These are phyloP conservation scores for Lyophyllum decastes DNA, from an alignment of 768 basidiomycete genomes.

Conservation along the genomic window DNA sequence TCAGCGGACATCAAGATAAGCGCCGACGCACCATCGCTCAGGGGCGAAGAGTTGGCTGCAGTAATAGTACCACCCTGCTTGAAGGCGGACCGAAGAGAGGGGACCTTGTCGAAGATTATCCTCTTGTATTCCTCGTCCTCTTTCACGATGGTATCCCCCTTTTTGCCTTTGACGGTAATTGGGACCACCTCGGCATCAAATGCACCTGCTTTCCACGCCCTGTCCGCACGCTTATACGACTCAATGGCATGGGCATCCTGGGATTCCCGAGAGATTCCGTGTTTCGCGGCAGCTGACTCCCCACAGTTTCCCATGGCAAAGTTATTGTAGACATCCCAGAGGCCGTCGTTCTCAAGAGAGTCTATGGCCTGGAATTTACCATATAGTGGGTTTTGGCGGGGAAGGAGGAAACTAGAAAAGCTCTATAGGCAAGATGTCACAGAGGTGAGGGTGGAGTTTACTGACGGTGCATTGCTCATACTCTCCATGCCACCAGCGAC, in stretches of 20 bases:
- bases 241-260: constrained; percentile 92
- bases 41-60: constrained; percentile 91
- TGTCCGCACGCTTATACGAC: constrained; percentile 91
- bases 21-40: constrained; percentile 97
- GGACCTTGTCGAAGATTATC: constrained; percentile 92
- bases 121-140: constrained; percentile 99
- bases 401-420: constrained; percentile 68
- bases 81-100: constrained; percentile 86
- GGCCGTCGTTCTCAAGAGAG: constrained; percentile 88
- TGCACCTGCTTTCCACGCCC: constrained; percentile 84
- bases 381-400: constrained; percentile 79
- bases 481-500: constrained; percentile 99
- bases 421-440: not conserved
- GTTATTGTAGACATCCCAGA: constrained; percentile 97
- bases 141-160: constrained; percentile 84
- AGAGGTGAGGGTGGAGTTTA: constrained; percentile 20
- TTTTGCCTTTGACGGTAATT: constrained; percentile 90
- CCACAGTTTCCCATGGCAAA: constrained; percentile 98
- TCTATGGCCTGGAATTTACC: constrained; percentile 90
- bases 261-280: constrained; percentile 80
- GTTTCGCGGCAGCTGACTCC: constrained; percentile 81
- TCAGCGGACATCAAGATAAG: constrained; percentile 92
- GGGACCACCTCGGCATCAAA: constrained; percentile 90
- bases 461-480: constrained; percentile 99
- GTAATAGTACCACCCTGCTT: constrained; percentile 89